Conservation (phyloP, 2,329 filamentous ascomycete species). For the Grosmannia serpens region DNA sequence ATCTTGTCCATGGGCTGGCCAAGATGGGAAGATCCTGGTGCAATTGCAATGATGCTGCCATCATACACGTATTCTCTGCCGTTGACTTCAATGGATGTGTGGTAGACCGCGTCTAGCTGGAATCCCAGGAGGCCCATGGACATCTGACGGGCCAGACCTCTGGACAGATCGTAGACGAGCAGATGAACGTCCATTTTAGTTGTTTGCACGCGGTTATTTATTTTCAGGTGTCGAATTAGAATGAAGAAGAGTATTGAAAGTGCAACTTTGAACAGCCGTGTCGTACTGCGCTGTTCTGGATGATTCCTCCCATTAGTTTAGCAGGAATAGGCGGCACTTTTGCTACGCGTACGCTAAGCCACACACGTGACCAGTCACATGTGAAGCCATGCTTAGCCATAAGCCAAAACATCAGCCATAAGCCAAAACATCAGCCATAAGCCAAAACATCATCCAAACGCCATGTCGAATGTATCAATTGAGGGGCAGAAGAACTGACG, state of each 20-base stretch:
- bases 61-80: constrained; percentile 89
- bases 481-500: too few relatives aligned
- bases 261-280: not conserved
- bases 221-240: not conserved
- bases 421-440: too few relatives aligned
- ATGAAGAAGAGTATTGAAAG: not conserved
- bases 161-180: constrained; percentile 68
- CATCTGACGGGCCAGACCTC: constrained; percentile 43
- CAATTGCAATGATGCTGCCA: constrained; percentile 70
- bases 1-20: constrained; percentile 71
- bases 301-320: too few relatives aligned
- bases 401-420: too few relatives aligned
- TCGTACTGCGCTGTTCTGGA: too few relatives aligned
- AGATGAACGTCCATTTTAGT: constrained; percentile 60
- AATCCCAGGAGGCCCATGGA: constrained; percentile 41
- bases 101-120: constrained; percentile 83
- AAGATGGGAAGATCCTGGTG: constrained; percentile 75
- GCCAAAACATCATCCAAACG: too few relatives aligned
- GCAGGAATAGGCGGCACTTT: too few relatives aligned
- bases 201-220: not conserved
- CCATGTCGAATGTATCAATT: too few relatives aligned
- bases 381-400: too few relatives aligned
- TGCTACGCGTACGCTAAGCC: too few relatives aligned
- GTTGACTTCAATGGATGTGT: constrained; percentile 78
- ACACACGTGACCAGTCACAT: too few relatives aligned